Base-by-base conservation (phyloP, 2,329 filamentous ascomycete genomes). In the Phyllosticta capitalensis region DNA sequence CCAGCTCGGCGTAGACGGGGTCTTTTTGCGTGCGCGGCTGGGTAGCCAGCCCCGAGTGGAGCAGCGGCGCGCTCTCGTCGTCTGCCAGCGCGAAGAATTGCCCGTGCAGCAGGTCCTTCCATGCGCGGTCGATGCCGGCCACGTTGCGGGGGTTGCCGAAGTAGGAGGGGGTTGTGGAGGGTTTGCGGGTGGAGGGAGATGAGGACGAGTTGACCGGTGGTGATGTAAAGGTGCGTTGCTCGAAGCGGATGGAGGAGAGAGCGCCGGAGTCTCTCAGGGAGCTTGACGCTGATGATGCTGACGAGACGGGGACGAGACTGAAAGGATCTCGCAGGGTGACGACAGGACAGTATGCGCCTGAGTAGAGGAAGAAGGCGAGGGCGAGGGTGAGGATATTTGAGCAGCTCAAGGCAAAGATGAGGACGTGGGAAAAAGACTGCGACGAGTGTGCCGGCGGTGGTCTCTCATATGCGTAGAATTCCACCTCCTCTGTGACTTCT, bases 351-450 rank as follows among this genome's bases (percentile, higher is more conserved):
- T 60, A 54, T n/a, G 58, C 54, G 54, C 56, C 55, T 20, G 26
- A 26, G 52, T 60, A 60, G 22, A 60, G 55, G 54, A 60, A 60
- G 17, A 53, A 30, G 45, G 54, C 50, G 21, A 60, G 48, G 9
- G 54, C 49, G 49, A 54, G 54, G 20, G 56, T 56, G 48, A 60
- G 49, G 20, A 56, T 49, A 49, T 60, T 60, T 21, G 58, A 60
- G 54, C 50, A 52, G 54, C 52, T 56, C 24, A 60, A 48, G n/a
- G 58, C 53, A 19, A 60, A 60, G 21, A 60, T 53, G 26, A 60
- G 58, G 30, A 60, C 58, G 24, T 60, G 53, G 6, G 33, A 38
- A 26, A 60, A 56, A 9, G 54, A 56, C 12, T 56, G 58, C 2
- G 54, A 17, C 21, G 58, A 49, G 19, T 48, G 54, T 3, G 53